These are phyloP conservation scores for Aspergillus calidoustus DNA, from an alignment of 2,329 filamentous ascomycete species.

Conservation along the genomic window DNA sequence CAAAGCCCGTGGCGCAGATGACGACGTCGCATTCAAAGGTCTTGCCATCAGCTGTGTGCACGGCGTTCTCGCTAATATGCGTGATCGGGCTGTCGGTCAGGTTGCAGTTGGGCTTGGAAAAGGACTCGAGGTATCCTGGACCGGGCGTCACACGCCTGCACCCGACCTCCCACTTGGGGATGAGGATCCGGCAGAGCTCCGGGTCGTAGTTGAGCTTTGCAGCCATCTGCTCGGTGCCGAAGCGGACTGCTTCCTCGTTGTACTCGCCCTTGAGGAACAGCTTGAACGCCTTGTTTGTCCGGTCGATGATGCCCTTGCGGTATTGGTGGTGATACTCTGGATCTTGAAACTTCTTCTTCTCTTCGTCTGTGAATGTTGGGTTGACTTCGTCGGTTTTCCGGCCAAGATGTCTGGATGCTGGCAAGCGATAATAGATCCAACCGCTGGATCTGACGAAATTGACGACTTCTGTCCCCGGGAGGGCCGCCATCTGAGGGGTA, in stretches of 20 bases:
- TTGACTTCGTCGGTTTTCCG: slow-evolving; percentile 33
- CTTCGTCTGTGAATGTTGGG: slow-evolving; percentile 30
- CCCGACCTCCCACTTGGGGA: slow-evolving; percentile 31
- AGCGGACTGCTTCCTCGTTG: slow-evolving; percentile 20
- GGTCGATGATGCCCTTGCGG: slow-evolving; percentile 37
- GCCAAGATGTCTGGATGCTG: slow-evolving; percentile 28
- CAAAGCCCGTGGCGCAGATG: slow-evolving; percentile 48
- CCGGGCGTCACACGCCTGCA: slow-evolving; percentile 30
- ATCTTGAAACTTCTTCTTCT: slow-evolving; percentile 31
- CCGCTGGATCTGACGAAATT: slow-evolving; percentile 35
- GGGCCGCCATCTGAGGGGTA: slow-evolving; percentile 29
- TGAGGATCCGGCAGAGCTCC: slow-evolving; percentile 29
- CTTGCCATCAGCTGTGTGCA: slow-evolving; percentile 25
- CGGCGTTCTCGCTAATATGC: slow-evolving; percentile 22
- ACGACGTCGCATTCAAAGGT: slow-evolving; percentile 29
- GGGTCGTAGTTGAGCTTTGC: slow-evolving; percentile 28
- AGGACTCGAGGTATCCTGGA: slow-evolving; percentile 32
- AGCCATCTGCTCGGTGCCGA: slow-evolving; percentile 24
- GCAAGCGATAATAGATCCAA: slow-evolving; percentile 33
- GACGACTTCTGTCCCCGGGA: slow-evolving; percentile 32
- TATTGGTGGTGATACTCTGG: slow-evolving; percentile 40
- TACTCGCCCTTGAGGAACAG: slow-evolving; percentile 26
- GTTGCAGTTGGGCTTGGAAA: slow-evolving; percentile 25
- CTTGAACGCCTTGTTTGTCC: slow-evolving; percentile 26
- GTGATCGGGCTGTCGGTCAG: slow-evolving; percentile 23